Evolutionary conservation across 2,329 filamentous ascomycete species (phyloP).

Genomic region (Nemania sp.): DNA sequence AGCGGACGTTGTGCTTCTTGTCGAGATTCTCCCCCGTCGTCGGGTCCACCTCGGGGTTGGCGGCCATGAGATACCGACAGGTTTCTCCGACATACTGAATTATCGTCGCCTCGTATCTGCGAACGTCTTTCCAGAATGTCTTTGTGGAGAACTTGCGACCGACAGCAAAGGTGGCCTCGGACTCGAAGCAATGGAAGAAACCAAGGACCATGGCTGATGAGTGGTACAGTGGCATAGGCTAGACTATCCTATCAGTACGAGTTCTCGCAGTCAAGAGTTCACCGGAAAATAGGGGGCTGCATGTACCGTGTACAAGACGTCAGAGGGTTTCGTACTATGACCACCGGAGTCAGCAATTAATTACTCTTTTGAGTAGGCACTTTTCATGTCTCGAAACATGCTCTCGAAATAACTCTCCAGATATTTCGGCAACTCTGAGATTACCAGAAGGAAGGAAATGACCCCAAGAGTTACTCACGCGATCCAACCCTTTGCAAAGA

Average conservation of each 20-base stretch:
- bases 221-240: slow-evolving; percentile 91
- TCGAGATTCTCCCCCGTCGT: slow-evolving; percentile 71
- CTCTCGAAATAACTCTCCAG: too few species aligned
- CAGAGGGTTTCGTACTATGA: slow-evolving; percentile 61
- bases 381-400: too few species aligned
- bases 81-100: slow-evolving; percentile 92
- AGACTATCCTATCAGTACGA: slow-evolving; percentile 12
- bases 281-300: background rate
- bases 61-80: slow-evolving; percentile 77
- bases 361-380: too few species aligned
- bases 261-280: background rate
- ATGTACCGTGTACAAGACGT: slow-evolving; percentile 75
- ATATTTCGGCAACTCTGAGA: too few species aligned
- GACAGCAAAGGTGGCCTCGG: slow-evolving; percentile 69
- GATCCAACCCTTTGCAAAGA: slow-evolving; percentile 60
- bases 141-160: slow-evolving; percentile 78
- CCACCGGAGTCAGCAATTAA: too few species aligned
- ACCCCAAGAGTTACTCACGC: too few species aligned
- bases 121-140: slow-evolving; percentile 76
- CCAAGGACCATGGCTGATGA: slow-evolving; percentile 76
- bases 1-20: slow-evolving; percentile 70
- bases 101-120: slow-evolving; percentile 70
- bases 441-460: too few species aligned
- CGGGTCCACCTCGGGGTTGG: slow-evolving; percentile 65
- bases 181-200: slow-evolving; percentile 62